phyloP scores from a whole-genome alignment of 495 filamentous ascomycete genomes.

The Xylaria longipes region DNA sequence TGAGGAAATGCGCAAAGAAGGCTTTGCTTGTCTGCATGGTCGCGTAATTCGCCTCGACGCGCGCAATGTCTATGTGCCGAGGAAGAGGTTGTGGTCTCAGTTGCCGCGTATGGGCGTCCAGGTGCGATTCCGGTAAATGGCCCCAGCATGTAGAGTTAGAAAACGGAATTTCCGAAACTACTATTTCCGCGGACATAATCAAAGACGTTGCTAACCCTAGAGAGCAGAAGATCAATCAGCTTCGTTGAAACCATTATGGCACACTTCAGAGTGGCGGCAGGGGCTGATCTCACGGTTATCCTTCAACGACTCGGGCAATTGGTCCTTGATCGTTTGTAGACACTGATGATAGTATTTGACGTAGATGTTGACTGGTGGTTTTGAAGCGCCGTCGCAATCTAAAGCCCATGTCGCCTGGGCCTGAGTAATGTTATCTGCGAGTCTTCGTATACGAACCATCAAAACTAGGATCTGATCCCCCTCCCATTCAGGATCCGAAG shows the following conservation, averaged over 20 bases:
- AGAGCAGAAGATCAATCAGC: not conserved
- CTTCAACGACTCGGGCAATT: conserved; percentile 27
- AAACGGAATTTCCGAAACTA: conserved; percentile 37
- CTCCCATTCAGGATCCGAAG: conserved; percentile 30
- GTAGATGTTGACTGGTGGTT: conserved; percentile 29
- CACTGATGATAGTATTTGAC: conserved; percentile 30
- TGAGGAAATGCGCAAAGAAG: conserved; percentile 36
- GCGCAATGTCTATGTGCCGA: conserved; percentile 28
- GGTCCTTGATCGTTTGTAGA: conserved; percentile 30
- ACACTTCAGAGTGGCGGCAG: not conserved
- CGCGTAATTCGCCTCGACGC: conserved; percentile 33
- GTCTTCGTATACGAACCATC: conserved; percentile 44
- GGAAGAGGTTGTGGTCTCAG: not conserved
- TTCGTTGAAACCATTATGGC: not conserved
- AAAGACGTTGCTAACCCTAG: conserved; percentile 13
- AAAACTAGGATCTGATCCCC: conserved; percentile 35
- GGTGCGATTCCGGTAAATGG: conserved; percentile 10
- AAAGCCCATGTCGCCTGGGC: conserved; percentile 29
- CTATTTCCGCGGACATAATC: conserved; percentile 28
- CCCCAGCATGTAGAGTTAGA: conserved; percentile 29
- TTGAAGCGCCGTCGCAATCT: conserved; percentile 25
- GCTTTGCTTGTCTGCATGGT: conserved; percentile 32
- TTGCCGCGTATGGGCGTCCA: not conserved
- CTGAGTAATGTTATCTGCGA: conserved; percentile 36
- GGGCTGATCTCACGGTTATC: conserved; percentile 34